Percentiles rank a stretch among this genome's conserved stretches.
Evolutionary conservation across 495 filamentous ascomycete genomes (phyloP).

Genomic region (Xylaria palmicola): DNA sequence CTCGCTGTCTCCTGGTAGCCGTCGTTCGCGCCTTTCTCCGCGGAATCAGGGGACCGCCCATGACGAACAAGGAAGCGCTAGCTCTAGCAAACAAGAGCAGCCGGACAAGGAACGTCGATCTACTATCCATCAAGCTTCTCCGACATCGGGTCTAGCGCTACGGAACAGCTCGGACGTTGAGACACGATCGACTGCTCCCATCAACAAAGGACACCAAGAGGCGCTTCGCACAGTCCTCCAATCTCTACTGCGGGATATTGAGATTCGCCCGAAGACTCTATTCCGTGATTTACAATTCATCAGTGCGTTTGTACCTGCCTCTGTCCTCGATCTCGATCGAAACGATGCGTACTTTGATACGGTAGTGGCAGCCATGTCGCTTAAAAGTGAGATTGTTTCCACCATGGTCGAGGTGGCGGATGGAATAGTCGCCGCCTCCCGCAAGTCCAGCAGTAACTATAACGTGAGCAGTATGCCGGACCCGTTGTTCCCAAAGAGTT

Average conservation of each 20-base stretch:
- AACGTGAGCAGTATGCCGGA: slow-evolving; percentile 18
- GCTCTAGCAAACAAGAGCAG: slow-evolving; percentile 16
- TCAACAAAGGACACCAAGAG: slow-evolving; percentile 63
- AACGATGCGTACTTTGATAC: slow-evolving; percentile 96
- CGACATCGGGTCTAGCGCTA: slow-evolving; percentile 1
- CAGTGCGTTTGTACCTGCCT: slow-evolving; percentile 81
- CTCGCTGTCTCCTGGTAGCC: slow-evolving; percentile 53
- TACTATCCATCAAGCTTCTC: neutral
- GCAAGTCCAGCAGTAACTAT: slow-evolving; percentile 41
- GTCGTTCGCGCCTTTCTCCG: slow-evolving; percentile 37
- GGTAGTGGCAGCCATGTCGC: slow-evolving; percentile 77
- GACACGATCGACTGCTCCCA: slow-evolving; percentile 45
- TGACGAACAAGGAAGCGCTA: slow-evolving; percentile 18
- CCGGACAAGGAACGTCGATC: slow-evolving; percentile 16
- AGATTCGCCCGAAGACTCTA: slow-evolving; percentile 81
- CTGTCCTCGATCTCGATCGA: slow-evolving; percentile 77
- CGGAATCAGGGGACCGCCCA: slow-evolving; percentile 21
- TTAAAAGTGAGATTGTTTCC: slow-evolving; percentile 86
- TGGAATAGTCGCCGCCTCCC: slow-evolving; percentile 63
- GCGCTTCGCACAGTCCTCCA: slow-evolving; percentile 78
- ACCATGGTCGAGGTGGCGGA: slow-evolving; percentile 88
- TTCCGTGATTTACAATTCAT: slow-evolving; percentile 97
- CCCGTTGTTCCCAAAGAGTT: slow-evolving; percentile 49
- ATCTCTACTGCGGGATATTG: slow-evolving; percentile 70
- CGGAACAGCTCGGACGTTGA: slow-evolving; percentile 22